Percentiles rank a stretch among this genome's conserved stretches.
phyloP scores from a whole-genome alignment of 192 early-diverging fungal genomes.

The Coemansia javaensis region DNA sequence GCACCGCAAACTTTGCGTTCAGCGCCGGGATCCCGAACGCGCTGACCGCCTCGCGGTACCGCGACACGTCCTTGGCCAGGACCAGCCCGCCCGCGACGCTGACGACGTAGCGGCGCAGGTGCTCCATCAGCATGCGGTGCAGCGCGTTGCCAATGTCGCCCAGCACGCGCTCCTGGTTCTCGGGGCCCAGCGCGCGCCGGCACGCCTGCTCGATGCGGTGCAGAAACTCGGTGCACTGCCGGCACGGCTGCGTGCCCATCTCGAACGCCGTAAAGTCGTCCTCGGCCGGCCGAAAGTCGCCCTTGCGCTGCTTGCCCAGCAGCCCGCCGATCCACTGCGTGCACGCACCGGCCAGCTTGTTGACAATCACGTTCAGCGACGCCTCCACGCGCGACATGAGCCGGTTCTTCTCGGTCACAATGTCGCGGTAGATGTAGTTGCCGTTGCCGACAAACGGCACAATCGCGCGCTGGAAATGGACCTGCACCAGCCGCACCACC shows the following conservation, averaged over 20 bases:
- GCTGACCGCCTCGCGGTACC: conserved; percentile 83
- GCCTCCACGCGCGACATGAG: conserved; percentile 78
- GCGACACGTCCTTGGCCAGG: conserved; percentile 88
- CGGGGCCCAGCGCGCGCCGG: conserved; percentile 57
- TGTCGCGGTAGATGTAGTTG: conserved; percentile 71
- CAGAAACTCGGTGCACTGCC: conserved; percentile 73
- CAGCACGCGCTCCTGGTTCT: conserved; percentile 77
- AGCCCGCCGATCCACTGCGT: conserved; percentile 65
- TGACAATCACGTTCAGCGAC: conserved; percentile 70
- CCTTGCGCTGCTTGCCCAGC: conserved; percentile 74
- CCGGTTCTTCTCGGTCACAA: conserved; percentile 81
- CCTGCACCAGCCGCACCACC: conserved; percentile 29
- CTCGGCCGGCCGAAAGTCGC: conserved; percentile 90
- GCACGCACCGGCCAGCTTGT: conserved; percentile 55
- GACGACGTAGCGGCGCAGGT: conserved; percentile 83
- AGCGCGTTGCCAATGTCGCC: conserved; percentile 75
- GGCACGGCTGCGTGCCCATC: conserved; percentile 76
- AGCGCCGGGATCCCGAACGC: conserved; percentile 69
- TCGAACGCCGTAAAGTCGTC: conserved; percentile 70
- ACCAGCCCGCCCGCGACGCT: conserved; percentile 84
- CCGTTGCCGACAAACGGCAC: conserved; percentile 42
- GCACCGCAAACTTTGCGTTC: conserved; percentile 80
- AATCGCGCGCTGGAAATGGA: conserved; percentile 38
- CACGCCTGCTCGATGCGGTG: conserved; percentile 58
- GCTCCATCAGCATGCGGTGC: conserved; percentile 84